Evolutionary conservation across 2,329 filamentous ascomycete species (phyloP), one percentile per base, ranked within the genome.

Genomic region (Peltaster fructicola): DNA sequence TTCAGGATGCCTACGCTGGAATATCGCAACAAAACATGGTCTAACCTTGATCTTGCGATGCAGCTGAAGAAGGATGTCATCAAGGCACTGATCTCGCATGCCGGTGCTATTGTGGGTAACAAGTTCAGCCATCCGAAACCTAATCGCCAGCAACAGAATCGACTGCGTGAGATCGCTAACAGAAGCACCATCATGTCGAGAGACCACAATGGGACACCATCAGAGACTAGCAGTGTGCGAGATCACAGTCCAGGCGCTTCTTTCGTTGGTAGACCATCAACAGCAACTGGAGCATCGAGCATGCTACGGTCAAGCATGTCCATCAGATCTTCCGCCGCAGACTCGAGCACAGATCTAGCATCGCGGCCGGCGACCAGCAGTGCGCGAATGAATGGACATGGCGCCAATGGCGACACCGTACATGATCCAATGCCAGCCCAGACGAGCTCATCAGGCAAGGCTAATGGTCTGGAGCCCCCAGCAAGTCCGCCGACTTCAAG

Each of bases 11-110:
- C 88, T 3, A 76, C 78, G 2, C 73, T 98, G 22, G 88, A 98
- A 49, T 95, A 92, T 56, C 72, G 81, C 35, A 98, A 98, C 62
- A 98, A 98, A 60, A 95, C 84, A 6, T 98, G 88, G 88, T 93
- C 82, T 5, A 98, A 95, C 48, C 65, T 98, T 5, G 88, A 98
- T 44, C 68, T 98, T 7, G 84, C 85, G 1, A 62, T 95, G 23
- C 77, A 82, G 8, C 63, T 98, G 26, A 95, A 98, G 57, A 90
- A 84, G 47, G 84, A 91, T 22, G 78, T 95, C 30, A 80, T 92
- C 45, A 79, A 82, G 44, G 85, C 88, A 0, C 63, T 98, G 22
- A 90, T 98, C 41, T 88, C 80, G 2, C 88, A 98, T 45, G 84
- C 85, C 1, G 88, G 88, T 17, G 82, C 88, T 29, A 93, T 98